Percentiles rank a stretch among this genome's conserved stretches.
These are phyloP conservation scores for Umbelopsis sp. DNA, from an alignment of 192 early-diverging fungal genomes.

Conservation along the genomic window DNA sequence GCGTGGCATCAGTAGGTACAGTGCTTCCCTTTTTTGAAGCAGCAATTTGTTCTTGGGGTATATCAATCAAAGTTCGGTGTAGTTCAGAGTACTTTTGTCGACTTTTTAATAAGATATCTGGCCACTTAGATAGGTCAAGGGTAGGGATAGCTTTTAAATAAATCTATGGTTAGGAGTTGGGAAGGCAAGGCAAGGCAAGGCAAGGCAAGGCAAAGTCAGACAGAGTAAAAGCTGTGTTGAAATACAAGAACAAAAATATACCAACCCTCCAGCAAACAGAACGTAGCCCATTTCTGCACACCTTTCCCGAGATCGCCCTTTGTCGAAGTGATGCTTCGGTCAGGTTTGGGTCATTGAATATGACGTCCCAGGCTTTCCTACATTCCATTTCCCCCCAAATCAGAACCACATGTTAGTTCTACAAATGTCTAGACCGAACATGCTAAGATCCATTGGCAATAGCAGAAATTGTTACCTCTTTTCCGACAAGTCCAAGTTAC, in stretches of 20 bases:
- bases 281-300: constrained; percentile 52
- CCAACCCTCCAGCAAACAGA: constrained; percentile 64
- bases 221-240: neutral
- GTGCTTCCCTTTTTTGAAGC: constrained; percentile 42
- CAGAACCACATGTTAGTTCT: neutral
- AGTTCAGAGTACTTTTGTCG: constrained; percentile 70
- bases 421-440: neutral
- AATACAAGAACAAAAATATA: neutral
- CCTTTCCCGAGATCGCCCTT: constrained; percentile 45
- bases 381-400: neutral
- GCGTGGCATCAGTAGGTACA: constrained; percentile 51
- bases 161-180: no score
- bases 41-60: constrained; percentile 49
- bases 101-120: constrained; percentile 58
- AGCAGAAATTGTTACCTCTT: neutral
- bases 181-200: neutral
- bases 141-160: constrained; percentile 54
- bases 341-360: constrained; percentile 53
- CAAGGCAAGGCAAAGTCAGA: neutral
- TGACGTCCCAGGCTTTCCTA: constrained; percentile 49
- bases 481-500: neutral
- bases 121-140: constrained; percentile 59
- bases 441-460: neutral
- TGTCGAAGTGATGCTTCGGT: constrained; percentile 44
- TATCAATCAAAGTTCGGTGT: constrained; percentile 65